phyloP scores from a whole-genome alignment of 495 filamentous ascomycete genomes.

The Neurospora sp. region DNA sequence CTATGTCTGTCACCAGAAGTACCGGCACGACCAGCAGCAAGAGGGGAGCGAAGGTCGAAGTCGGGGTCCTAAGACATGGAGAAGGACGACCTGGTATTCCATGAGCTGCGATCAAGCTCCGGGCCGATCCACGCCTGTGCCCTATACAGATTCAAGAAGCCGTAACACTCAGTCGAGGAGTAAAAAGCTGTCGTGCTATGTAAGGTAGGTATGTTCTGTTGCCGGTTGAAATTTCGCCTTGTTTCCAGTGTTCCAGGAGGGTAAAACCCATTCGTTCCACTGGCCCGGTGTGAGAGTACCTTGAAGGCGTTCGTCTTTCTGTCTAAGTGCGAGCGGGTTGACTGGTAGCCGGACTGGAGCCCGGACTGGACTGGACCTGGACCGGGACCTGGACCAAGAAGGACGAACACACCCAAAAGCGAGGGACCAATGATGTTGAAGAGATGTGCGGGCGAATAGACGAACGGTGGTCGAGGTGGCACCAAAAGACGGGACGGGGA shows the following conservation, averaged over 20 bases:
- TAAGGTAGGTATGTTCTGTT: neutral
- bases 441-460: neutral
- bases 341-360: neutral
- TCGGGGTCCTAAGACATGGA: slow-evolving; percentile 21
- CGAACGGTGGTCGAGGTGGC: neutral
- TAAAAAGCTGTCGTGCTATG: neutral
- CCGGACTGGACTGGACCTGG: neutral
- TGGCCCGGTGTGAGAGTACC: neutral
- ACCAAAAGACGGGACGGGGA: neutral
- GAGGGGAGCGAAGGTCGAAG: neutral
- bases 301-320: neutral
- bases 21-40: neutral
- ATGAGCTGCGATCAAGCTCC: slow-evolving; percentile 18
- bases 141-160: neutral
- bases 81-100: slow-evolving; percentile 21
- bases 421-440: neutral
- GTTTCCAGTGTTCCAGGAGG: neutral
- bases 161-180: neutral
- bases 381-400: neutral
- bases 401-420: neutral
- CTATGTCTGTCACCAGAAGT: slow-evolving; percentile 16
- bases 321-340: neutral
- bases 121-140: neutral
- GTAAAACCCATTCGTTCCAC: neutral
- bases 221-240: neutral